Evolutionary conservation across 768 basidiomycete genomes (phyloP), one percentile per base, ranked within the genome.

Genomic region (Boletus insuetus): DNA sequence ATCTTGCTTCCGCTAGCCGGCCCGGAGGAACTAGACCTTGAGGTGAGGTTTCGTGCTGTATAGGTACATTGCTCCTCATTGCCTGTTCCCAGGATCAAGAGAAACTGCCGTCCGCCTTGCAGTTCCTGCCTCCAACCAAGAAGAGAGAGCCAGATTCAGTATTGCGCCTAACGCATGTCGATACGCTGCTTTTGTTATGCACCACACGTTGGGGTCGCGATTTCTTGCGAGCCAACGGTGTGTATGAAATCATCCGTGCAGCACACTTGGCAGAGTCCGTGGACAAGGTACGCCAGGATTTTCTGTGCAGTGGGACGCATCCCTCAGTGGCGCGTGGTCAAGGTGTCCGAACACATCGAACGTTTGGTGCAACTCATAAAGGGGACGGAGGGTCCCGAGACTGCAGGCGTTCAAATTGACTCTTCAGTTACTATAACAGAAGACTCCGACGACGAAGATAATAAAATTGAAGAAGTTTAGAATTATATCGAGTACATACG

Each of bases 21-120:
- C 7, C 89, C 94, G 1, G 97, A 98, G 71, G 97, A 98, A 71
- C 86, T 91, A 56, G 94, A 97, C 53, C 77, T 96, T 1, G 95
- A 98, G 58, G 92, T 91, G 61, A 50, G 77, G 51, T 22, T 44
- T 20, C 19, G 26, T 26, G n/a, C 20, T 24, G 7, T 6, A 12
- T 24, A 7, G 6, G 26, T 3, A 19, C 20, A 59, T 45, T 49
- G 6, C 39, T 32, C 38, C 50, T 52, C 38, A 56, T 49, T 9
- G 4, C n/a, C 3, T n/a, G 16, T 46, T 24, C 50, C 31, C 64
- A 96, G 89, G 91, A 92, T 40, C 89, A 93, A 76, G 97, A 99
- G 61, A 84, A 83, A 41, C 79, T 99, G 0, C 94, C 89, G 0
- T 74, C 84, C 13, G 81, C 87, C 0, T 77, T 98, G 12, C 97